These are phyloP conservation scores for Plasmodium gonderi DNA, from an alignment of 169 alveolate species.

Conservation along the genomic window DNA sequence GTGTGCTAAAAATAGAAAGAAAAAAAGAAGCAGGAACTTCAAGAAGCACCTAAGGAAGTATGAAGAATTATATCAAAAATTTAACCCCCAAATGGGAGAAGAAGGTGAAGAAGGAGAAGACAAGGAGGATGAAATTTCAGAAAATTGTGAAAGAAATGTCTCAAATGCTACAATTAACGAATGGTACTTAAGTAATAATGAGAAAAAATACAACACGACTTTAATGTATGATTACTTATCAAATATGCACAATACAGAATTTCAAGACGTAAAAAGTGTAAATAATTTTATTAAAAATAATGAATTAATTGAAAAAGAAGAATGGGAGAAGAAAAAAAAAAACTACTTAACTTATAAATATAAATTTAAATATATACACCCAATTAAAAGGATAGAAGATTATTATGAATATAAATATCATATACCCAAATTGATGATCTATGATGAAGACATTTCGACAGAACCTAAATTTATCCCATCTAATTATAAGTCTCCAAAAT, in stretches of 20 bases:
- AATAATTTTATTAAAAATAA: slow-evolving; percentile 65
- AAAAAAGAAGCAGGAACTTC: slow-evolving; percentile 2
- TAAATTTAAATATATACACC: slow-evolving; percentile 42
- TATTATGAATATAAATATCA: slow-evolving; percentile 39
- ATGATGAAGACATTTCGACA: slow-evolving; percentile 74
- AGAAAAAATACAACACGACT: slow-evolving; percentile 34
- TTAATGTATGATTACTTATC: slow-evolving; percentile 63
- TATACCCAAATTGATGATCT: slow-evolving; percentile 62
- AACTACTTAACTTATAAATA: slow-evolving; percentile 60
- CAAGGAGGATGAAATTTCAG: neutral
- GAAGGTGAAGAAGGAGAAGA: slow-evolving; percentile 3
- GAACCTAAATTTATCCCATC: slow-evolving; percentile 64
- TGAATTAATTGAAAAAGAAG: slow-evolving; percentile 48
- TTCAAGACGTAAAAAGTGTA: slow-evolving; percentile 37
- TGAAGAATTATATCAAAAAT: slow-evolving; percentile 66
- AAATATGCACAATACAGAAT: slow-evolving; percentile 66
- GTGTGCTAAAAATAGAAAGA: neutral
- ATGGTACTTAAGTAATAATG: slow-evolving; percentile 36
- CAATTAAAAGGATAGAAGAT: neutral
- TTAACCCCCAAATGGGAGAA: slow-evolving; percentile 23
- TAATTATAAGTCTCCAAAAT: slow-evolving; percentile 37
- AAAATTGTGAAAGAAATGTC: neutral
- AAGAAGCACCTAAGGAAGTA: slow-evolving; percentile 33
- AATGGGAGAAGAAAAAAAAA: slow-evolving; percentile 24
- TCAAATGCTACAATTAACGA: slow-evolving; percentile 29